Percentiles rank a stretch among this genome's conserved stretches.
Conservation (phyloP, 352 stramenopile genomes). For the Globisporangium parvum region DNA sequence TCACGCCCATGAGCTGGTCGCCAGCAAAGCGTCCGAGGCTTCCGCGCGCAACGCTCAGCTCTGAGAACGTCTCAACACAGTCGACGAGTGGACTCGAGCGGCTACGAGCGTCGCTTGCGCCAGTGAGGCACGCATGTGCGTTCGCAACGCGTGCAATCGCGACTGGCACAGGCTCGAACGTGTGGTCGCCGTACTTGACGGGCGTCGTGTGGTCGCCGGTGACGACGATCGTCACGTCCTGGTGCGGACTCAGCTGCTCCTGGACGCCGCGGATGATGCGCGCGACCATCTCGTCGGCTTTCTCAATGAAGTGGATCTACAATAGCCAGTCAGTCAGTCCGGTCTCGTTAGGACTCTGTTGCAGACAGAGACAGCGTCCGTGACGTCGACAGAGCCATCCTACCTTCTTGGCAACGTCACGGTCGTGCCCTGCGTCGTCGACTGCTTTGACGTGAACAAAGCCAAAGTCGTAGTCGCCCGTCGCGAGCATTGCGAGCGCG, state of each 20-base stretch:
- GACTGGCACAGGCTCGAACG: conserved; percentile 81
- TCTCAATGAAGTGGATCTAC: conserved; percentile 75
- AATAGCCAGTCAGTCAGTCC: not conserved
- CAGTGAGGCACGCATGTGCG: conserved; percentile 23
- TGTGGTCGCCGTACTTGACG: conserved; percentile 84
- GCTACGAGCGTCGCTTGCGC: not conserved
- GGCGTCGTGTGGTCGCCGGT: conserved; percentile 86
- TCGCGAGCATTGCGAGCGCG: conserved; percentile 38
- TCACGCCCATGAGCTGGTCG: conserved; percentile 79
- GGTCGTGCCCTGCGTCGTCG: conserved; percentile 82
- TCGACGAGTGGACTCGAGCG: conserved; percentile 31
- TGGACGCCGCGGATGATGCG: conserved; percentile 46
- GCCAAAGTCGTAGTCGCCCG: conserved; percentile 57
- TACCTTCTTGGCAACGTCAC: conserved; percentile 78
- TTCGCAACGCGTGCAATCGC: conserved; percentile 51
- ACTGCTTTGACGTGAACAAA: conserved; percentile 87
- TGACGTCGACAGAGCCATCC: not conserved
- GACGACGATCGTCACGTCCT: conserved; percentile 77
- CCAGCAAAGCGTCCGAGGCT: conserved; percentile 73
- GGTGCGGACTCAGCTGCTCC: conserved; percentile 22
- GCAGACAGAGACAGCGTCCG: too few species aligned
- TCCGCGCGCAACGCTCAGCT: conserved; percentile 61
- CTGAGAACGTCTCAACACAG: conserved; percentile 50
- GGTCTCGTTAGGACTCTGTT: too few species aligned
- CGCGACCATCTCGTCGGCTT: conserved; percentile 78